Evolutionary conservation across 768 basidiomycete genomes (phyloP), one percentile per base, ranked within the genome.

Genomic region (Amanita subjunquillea): DNA sequence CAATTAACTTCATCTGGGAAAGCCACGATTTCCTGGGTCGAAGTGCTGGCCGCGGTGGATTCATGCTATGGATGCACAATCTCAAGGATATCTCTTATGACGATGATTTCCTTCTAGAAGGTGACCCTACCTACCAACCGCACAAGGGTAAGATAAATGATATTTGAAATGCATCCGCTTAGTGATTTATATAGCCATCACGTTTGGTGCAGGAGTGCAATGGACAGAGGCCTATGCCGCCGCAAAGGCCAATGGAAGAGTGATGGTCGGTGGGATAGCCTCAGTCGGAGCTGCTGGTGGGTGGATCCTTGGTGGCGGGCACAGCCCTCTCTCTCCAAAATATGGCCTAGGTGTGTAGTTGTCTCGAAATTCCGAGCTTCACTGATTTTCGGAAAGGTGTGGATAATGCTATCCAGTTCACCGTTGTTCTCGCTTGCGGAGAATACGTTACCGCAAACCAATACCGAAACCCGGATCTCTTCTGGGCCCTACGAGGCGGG

Each of bases 211-310:
- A 47, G 77, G 75, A 0, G 72, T 76, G 2, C 72, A 75, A 52
- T 77, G 74, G 73, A 36, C 54, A n/a, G 70, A 74, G 42, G 71
- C 69, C 0, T 78, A 77, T 53, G 60, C 55, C 2, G 67, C 69
- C 7, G 71, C 66, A 4, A 60, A 72, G 15, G 56, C 63, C 5
- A 58, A 72, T 13, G 67, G 65, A 0, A 67, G 71, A 3, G 58
- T 71, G 42, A 63, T 80, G n/a, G 66, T 79, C 4, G 79, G 79
- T 5, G 77, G 72, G 6, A n/a, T 66, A 6, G 73, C 68, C 22
- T 69, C 74, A 1, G 66, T 78, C 3, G 77, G 75, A 34, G 69
- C 75, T 25, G 67, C 70, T n/a, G 76, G 74, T 32, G 77, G 76
- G 17, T 79, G 74, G 72, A 48, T 73, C 3, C 59, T 67, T 25